Base-by-base conservation (phyloP, 306 rosid genomes). In the Castanopsis chinensis region DNA sequence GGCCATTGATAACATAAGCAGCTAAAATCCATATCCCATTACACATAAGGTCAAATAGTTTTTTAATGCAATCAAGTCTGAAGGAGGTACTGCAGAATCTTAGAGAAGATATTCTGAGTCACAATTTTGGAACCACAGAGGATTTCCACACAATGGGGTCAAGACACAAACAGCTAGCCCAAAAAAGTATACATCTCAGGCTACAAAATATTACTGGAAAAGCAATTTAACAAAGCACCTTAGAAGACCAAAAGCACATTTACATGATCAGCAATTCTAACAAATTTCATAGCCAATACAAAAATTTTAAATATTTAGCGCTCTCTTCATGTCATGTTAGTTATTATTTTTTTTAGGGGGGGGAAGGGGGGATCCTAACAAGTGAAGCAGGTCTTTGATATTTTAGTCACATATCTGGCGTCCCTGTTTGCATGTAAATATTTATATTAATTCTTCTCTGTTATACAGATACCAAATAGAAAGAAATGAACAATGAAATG, bases 261-360 rank as follows among this genome's bases (percentile, higher is more conserved):
- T 21, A 77, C 71, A 56, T 70, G 74, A 35, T 37, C 59, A 61
- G 35, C 45, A 49, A 33, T 69, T 67, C 25, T 13, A 51, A 65
- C 33, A 51, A 76, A 73, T 78, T 64, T 41, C 23, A 19, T 56
- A 18, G 61, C 61, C 25, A 56, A 73, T 33, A 25, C 70, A 82
- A 53, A 27, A 12, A 68, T 33, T 25, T 18, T 19, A 25, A 61
- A 27, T 12, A 27, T 61, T 45, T 41, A 8, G 45, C 45, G 37
- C 61, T 27, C 74, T 9, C 71, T 37, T 74, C 54, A 41, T 41
- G 45, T 41, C 45, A 41, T 2, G 12, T 41, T 41, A 41, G 0
- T 41, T 41, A 41, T 41, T 17, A 59, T 19, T 67, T 76, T 37
- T 72, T 56, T 35, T 54, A 18, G 20, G 55, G 7, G 7, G 57